phyloP scores from a whole-genome alignment of 441 rosid genomes.

The Croton laevigatus region DNA sequence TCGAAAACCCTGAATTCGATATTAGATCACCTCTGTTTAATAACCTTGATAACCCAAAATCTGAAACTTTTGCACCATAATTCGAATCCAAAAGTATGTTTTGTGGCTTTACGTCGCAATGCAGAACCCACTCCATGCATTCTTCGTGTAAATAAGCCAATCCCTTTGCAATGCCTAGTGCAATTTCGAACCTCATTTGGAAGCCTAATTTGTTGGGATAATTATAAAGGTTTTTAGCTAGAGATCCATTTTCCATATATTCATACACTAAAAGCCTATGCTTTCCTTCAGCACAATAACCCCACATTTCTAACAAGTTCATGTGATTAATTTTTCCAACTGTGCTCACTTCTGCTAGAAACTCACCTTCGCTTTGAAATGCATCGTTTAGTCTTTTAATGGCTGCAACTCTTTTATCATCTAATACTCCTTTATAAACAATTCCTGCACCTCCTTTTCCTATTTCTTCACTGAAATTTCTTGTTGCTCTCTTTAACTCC shows the following conservation, averaged over 20 bases:
- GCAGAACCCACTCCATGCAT: slow-evolving; percentile 10
- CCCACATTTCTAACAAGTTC: slow-evolving; percentile 37
- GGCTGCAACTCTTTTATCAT: slow-evolving; percentile 24
- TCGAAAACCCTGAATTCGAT: neutral
- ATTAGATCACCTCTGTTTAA: neutral
- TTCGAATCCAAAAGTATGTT: slow-evolving; percentile 8
- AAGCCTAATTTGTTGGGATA: neutral
- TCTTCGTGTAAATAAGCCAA: slow-evolving; percentile 16
- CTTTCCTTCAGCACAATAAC: slow-evolving; percentile 35
- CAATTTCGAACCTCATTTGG: slow-evolving; percentile 5
- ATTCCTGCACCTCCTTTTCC: slow-evolving; percentile 32
- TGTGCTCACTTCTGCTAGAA: slow-evolving; percentile 30
- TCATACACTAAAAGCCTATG: slow-evolving; percentile 39
- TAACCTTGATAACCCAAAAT: slow-evolving; percentile 16
- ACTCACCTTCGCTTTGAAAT: slow-evolving; percentile 34
- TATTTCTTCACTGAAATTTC: slow-evolving; percentile 27
- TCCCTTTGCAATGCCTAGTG: neutral
- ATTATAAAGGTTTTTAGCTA: neutral
- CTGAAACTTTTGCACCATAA: slow-evolving; percentile 9
- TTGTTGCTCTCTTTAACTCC: slow-evolving; percentile 29
- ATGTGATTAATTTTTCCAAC: slow-evolving; percentile 41
- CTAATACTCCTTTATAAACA: slow-evolving; percentile 29
- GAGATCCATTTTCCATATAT: slow-evolving; percentile 32
- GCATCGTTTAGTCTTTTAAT: slow-evolving; percentile 27
- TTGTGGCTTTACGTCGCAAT: slow-evolving; percentile 15